Percentiles rank a stretch among this genome's conserved stretches.
Evolutionary conservation across 345 rosid genomes (phyloP).

Genomic region (Clarkia xantiana): DNA sequence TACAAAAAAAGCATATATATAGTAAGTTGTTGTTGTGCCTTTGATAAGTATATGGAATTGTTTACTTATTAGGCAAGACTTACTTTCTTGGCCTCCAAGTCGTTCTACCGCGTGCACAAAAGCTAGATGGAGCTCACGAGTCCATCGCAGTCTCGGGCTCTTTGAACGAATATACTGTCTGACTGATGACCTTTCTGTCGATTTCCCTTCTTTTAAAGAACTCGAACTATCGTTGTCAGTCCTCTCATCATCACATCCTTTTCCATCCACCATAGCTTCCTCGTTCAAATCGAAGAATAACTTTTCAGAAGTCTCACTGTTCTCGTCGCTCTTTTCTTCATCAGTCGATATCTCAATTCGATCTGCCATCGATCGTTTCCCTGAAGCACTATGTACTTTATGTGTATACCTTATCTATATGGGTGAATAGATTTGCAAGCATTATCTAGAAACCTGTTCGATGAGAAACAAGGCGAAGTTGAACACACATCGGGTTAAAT

Average conservation of each 20-base stretch:
- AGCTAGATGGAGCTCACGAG: conserved; percentile 35
- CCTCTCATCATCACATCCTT: conserved; percentile 1
- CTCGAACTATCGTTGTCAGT: neutral
- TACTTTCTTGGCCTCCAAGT: conserved; percentile 45
- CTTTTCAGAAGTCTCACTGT: conserved; percentile 6
- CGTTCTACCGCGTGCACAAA: conserved; percentile 34
- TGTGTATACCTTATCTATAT: too few species aligned
- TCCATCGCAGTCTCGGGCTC: conserved; percentile 42
- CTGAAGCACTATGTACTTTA: too few species aligned
- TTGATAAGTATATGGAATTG: neutral
- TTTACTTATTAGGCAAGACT: conserved; percentile 5
- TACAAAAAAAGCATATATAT: neutral
- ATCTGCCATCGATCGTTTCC: conserved; percentile 3
- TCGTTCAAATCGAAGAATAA: conserved; percentile 32
- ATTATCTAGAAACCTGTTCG: too few species aligned
- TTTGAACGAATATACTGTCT: conserved; percentile 33
- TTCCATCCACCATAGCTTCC: conserved; percentile 17
- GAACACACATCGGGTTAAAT: too few species aligned
- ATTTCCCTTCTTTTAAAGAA: conserved; percentile 4
- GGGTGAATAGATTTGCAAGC: too few species aligned
- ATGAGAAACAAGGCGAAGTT: too few species aligned
- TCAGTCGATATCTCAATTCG: conserved; percentile 14
- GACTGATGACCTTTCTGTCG: conserved; percentile 12
- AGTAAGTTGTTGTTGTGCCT: too few species aligned
- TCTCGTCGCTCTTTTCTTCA: conserved; percentile 8